Evolutionary conservation across 257 asterid genomes (phyloP), one percentile per base, ranked within the genome.

Genomic region (Solanum lycopersicoides): DNA sequence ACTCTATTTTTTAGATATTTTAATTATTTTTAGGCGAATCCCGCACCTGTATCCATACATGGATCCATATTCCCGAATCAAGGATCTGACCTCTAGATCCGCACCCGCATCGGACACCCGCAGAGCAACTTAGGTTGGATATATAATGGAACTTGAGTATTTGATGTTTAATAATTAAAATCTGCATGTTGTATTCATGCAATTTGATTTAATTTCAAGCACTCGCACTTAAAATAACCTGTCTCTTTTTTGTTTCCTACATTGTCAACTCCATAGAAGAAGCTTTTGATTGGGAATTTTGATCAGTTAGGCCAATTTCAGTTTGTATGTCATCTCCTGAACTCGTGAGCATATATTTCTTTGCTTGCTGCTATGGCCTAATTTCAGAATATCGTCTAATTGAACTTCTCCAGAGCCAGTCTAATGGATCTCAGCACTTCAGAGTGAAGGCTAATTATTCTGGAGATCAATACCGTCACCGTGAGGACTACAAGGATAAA

Each of bases 381-480:
- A 82, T 28, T 68, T 47, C 66, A 80, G 42, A 84, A 71, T 85
- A 79, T 76, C 45, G 89, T 79, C 15, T 32, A 23, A 32, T 86
- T 28, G 56, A 6, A 79, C 63, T 89, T 39, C 73, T 86, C 82
- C 93, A 93, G 95, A 75, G 89, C 47, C 87, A 85, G 59, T 69
- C 30, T 86, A 91, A 89, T 73, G 90, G 88, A 44, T 87, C 89
- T 2, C 93, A 88, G 20, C 92, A 91, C 85, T 88, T 83, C 68
- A 89, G 72, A 83, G 88, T 50, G 89, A 82, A 72, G 94, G 90
- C 83, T 87, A 87, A 86, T 72, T 60, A 82, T 86, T 89, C 86
- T 39, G 85, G 89, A 85, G 90, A 87, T 73, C 86, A 89, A 37
- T 87, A 60, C 35, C 87, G 83, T 80, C 28, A 80, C 44, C 88